Percentiles rank a stretch among this genome's conserved stretches.
These are phyloP conservation scores for Aspergillus aculeatinus DNA, from an alignment of 2,329 filamentous ascomycete species.

Conservation along the genomic window DNA sequence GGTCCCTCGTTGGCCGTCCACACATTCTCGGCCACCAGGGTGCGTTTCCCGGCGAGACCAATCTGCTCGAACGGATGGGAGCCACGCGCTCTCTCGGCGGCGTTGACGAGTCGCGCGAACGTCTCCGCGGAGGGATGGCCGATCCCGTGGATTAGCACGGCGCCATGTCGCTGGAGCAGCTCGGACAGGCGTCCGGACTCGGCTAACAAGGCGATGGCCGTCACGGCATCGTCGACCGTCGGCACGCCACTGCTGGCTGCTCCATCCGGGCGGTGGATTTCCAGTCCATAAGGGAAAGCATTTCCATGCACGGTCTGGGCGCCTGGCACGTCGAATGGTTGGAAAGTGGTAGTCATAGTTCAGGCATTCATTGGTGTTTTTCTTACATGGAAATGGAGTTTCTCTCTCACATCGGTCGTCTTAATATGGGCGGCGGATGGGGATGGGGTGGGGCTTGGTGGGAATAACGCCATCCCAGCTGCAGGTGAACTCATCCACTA, in stretches of 20 bases:
- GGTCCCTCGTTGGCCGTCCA: background rate
- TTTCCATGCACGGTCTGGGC: background rate
- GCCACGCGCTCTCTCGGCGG: background rate
- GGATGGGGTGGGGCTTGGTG: too few relatives aligned
- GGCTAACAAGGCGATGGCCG: background rate
- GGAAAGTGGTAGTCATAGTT: background rate
- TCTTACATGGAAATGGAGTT: too few relatives aligned
- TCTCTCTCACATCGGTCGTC: too few relatives aligned
- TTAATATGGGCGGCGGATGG: too few relatives aligned
- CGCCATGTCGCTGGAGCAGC: background rate
- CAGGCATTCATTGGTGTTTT: too few relatives aligned
- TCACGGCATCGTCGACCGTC: background rate
- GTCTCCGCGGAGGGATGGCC: background rate
- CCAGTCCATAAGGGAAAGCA: background rate
- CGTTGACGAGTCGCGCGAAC: background rate
- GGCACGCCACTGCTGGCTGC: background rate
- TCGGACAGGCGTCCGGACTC: background rate
- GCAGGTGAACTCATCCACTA: slow-evolving; percentile 4
- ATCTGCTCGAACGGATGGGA: background rate
- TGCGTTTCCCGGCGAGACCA: background rate
- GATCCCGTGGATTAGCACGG: background rate
- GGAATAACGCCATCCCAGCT: slow-evolving; percentile 2
- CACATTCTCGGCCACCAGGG: background rate
- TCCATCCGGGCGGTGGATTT: background rate
- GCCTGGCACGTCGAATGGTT: background rate